phyloP scores from a whole-genome alignment of 2,329 filamentous ascomycete species.

The Colletotrichum sansevieriae region DNA sequence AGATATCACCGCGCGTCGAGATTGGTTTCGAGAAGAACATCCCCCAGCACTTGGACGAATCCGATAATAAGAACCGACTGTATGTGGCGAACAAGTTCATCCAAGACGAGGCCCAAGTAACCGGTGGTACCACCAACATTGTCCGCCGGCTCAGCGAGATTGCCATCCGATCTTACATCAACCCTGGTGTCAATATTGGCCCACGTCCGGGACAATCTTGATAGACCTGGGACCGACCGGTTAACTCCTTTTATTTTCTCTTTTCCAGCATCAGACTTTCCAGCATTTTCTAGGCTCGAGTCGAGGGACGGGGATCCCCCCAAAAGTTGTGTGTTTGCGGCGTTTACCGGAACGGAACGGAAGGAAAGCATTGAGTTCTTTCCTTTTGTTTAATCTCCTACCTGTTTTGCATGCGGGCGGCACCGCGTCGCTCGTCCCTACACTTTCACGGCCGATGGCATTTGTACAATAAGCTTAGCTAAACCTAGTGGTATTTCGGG shows the following conservation, averaged over 20 bases:
- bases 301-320: background rate
- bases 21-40: constrained; percentile 69
- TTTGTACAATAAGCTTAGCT: constrained; percentile 34
- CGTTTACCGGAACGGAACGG: constrained; percentile 28
- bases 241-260: background rate
- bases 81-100: constrained; percentile 79
- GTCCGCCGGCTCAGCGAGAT: constrained; percentile 78
- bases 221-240: background rate
- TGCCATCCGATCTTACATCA: constrained; percentile 71
- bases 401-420: constrained; percentile 32
- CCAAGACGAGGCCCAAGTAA: constrained; percentile 70
- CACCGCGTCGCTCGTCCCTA: constrained; percentile 27
- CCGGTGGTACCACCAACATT: constrained; percentile 80
- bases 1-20: constrained; percentile 76
- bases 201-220: constrained; percentile 19
- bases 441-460: constrained; percentile 34
- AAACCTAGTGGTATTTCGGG: constrained; percentile 35
- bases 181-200: constrained; percentile 62
- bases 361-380: constrained; percentile 35
- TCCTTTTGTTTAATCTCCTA: constrained; percentile 19
- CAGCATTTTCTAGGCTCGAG: constrained; percentile 34
- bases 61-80: constrained; percentile 74
- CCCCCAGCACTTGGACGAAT: constrained; percentile 74
- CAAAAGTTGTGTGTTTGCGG: constrained; percentile 20
- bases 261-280: constrained; percentile 25